A percentile compares a stretch with the other conserved stretches of the same genome.
phyloP scores from a whole-genome alignment of 2,329 filamentous ascomycete species.

The Rhinocladiella similis region DNA sequence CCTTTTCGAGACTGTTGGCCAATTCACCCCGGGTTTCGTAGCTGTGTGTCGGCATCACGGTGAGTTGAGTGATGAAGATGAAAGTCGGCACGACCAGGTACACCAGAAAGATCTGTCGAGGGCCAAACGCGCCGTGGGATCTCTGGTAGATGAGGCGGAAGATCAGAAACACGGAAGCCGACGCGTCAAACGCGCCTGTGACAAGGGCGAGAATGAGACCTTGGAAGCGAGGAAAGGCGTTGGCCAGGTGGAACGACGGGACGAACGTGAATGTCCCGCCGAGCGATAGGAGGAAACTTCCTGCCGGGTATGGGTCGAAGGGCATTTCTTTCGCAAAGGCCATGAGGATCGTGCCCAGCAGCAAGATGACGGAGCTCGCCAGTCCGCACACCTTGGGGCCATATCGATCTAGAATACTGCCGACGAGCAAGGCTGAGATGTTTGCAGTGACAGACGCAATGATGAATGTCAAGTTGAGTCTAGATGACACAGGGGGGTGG shows the following conservation, averaged over 20 bases:
- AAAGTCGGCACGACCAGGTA: constrained; percentile 71
- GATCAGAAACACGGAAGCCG: constrained; percentile 73
- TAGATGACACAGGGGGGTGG: constrained; percentile 16
- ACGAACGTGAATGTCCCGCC: constrained; percentile 81
- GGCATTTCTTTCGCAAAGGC: constrained; percentile 64
- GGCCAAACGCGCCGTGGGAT: constrained; percentile 41
- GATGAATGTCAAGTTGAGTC: constrained; percentile 88
- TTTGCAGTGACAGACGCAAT: constrained; percentile 86
- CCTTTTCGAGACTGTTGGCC: constrained; percentile 64
- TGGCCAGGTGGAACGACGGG: constrained; percentile 78
- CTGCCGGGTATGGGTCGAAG: constrained; percentile 73
- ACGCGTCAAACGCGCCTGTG: constrained; percentile 80
- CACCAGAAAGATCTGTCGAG: constrained; percentile 67
- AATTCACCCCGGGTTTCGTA: constrained; percentile 81
- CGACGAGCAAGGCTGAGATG: constrained; percentile 78
- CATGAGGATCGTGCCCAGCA: constrained; percentile 68
- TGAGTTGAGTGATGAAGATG: constrained; percentile 65
- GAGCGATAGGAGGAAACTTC: constrained; percentile 73
- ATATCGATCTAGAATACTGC: constrained; percentile 78
- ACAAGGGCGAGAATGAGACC: constrained; percentile 75
- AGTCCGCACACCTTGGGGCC: constrained; percentile 78
- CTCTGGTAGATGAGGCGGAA: constrained; percentile 72
- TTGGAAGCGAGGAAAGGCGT: constrained; percentile 73
- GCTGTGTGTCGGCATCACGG: constrained; percentile 67
- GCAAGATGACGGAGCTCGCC: constrained; percentile 66